phyloP scores from a whole-genome alignment of 345 rosid species.

The Camelina sativa region DNA sequence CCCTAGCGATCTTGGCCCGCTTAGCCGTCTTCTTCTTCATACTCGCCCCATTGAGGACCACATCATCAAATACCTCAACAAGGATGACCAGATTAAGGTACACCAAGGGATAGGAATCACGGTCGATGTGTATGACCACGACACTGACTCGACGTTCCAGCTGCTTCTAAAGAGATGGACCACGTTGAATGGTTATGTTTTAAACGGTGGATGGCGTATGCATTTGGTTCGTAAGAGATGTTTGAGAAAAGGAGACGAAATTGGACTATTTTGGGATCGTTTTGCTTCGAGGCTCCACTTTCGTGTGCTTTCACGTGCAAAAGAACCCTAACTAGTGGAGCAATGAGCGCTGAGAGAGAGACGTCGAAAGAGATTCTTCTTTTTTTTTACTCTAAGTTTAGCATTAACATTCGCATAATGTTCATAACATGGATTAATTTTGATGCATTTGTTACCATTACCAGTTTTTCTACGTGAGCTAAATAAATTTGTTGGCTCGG shows the following conservation, averaged over 20 bases:
- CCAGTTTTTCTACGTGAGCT: too few relatives aligned
- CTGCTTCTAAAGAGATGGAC: conserved; percentile 20
- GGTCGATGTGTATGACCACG: conserved; percentile 33
- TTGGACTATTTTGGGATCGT: conserved; percentile 36
- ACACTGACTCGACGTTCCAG: conserved; percentile 11
- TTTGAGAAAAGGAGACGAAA: conserved; percentile 21
- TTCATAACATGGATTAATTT: too few relatives aligned
- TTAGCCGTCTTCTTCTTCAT: conserved; percentile 27
- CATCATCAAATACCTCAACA: conserved; percentile 4
- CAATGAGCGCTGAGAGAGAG: not conserved
- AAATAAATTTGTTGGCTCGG: too few relatives aligned
- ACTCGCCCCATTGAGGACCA: not conserved
- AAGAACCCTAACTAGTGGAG: not conserved
- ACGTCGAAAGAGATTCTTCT: not conserved
- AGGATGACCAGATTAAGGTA: not conserved
- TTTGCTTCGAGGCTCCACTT: conserved; percentile 22
- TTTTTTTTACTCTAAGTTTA: not conserved
- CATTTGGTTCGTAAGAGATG: conserved; percentile 14
- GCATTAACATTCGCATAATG: too few relatives aligned
- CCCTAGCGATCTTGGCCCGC: conserved; percentile 12
- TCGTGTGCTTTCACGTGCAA: conserved; percentile 28
- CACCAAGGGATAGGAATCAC: conserved; percentile 4
- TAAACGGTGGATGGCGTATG: conserved; percentile 28
- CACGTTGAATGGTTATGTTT: not conserved
- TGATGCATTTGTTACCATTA: too few relatives aligned